Base-by-base conservation (phyloP, 1,139 yeast species). In the Yamadazyma kanchanaburiensis region DNA sequence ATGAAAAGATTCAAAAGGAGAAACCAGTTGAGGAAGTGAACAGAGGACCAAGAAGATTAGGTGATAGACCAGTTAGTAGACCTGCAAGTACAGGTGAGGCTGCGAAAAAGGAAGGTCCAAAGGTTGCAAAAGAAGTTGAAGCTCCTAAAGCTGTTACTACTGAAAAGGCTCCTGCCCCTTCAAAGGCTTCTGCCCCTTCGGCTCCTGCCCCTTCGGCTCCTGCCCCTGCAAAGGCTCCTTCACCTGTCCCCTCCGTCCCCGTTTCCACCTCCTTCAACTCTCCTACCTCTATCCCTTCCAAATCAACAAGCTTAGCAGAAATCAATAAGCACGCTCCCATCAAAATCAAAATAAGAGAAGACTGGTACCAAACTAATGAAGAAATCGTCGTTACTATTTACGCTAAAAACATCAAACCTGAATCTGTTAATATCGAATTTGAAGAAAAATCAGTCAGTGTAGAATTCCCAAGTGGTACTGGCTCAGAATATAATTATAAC, bases 291-390 rank as follows among this genome's bases (percentile, higher is more conserved):
- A 10, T 10, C 8, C 14, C 21, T 17, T 11, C 31, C 28, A 33
- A 40, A 9, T 53, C 66, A 4, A 56, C 70, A 2, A 53, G 51
- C 29, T 39, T 63, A 16, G 61, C 55, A 12, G 57, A 55, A 9
- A 59, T 65, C 32, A 58, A 60, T 44, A 51, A 56, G 28, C 65
- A 56, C 16, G 72, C 73, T 0, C 74, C 74, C 3, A 42, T 64
- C 28, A 60, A 55, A 29, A 40, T 60, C 28, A 69, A 72, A 36
- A 67, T 80, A 37, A 73, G 81, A 49, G 75, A 72, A 24, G 96
- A 88, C 47, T 88, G 94, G 88, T 87, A 80, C 55, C 95, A 88
- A 52, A 67, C 77, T 13, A 52, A 62, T 11, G 64, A 63, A 1
- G 53, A 58, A 3, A 73, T 88, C 11, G 78, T 80, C 5, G 64